Evolutionary conservation across 116 monocot species (phyloP).

Genomic region (Thalassia testudinum): DNA sequence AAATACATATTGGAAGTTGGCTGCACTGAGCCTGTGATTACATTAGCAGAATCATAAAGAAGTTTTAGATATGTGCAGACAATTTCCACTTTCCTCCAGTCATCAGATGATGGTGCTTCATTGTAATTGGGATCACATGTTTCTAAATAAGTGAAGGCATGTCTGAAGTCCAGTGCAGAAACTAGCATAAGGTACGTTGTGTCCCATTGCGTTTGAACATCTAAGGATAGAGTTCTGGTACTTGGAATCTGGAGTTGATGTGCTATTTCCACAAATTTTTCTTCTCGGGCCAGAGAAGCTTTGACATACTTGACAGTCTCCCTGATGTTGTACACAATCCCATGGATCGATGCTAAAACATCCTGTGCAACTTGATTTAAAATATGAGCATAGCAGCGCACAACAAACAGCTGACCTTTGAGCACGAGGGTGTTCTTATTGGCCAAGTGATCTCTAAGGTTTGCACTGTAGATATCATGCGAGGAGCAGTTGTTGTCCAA

Average conservation of each 20-base stretch:
- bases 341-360: conserved; percentile 78
- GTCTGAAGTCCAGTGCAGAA: conserved; percentile 53
- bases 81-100: conserved; percentile 76
- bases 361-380: conserved; percentile 71
- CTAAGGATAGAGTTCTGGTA: conserved; percentile 41
- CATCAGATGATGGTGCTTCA: conserved; percentile 67
- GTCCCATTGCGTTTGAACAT: conserved; percentile 65
- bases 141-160: conserved; percentile 55
- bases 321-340: conserved; percentile 69
- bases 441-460: conserved; percentile 65
- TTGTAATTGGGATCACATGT: conserved; percentile 65
- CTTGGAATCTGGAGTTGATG: conserved; percentile 46
- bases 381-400: conserved; percentile 76
- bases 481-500: conserved; percentile 76
- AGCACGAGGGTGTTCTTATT: conserved; percentile 71
- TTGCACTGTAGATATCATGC: conserved; percentile 84
- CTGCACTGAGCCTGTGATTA: conserved; percentile 24
- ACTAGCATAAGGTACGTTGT: conserved; percentile 80
- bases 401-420: conserved; percentile 74
- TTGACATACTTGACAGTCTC: conserved; percentile 85
- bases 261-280: conserved; percentile 64
- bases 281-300: conserved; percentile 52
- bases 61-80: conserved; percentile 54
- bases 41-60: conserved; percentile 62
- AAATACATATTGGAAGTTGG: conserved; percentile 82